phyloP scores from a whole-genome alignment of 1,139 yeast species.

The Taphrina betulina region DNA sequence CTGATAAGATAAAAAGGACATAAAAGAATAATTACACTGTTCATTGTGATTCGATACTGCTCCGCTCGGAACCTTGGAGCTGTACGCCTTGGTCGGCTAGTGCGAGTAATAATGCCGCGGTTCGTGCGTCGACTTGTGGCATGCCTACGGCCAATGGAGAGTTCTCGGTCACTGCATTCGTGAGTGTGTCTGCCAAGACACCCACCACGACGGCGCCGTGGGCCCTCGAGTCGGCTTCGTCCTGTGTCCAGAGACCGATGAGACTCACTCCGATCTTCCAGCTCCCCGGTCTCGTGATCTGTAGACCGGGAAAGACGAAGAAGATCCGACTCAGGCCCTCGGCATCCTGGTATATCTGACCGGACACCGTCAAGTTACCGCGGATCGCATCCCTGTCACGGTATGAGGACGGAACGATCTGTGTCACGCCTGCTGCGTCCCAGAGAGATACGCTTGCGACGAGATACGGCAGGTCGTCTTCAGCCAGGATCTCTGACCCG shows the following conservation, averaged over 20 bases:
- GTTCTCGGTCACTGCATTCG: constrained; percentile 9
- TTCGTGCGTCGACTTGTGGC: constrained; percentile 1
- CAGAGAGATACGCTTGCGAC: constrained; percentile 8
- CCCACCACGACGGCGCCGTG: neutral
- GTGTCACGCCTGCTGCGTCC: constrained; percentile 1
- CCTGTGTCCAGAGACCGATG: constrained; percentile 9
- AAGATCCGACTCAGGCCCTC: constrained; percentile 4
- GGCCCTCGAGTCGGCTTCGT: neutral
- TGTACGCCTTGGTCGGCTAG: constrained; percentile 17
- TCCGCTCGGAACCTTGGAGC: neutral
- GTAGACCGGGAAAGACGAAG: constrained; percentile 15
- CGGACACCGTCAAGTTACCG: constrained; percentile 3
- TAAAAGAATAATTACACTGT: too few relatives aligned
- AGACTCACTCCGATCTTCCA: constrained; percentile 7
- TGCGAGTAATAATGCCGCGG: neutral
- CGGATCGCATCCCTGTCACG: neutral
- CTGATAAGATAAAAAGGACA: too few relatives aligned
- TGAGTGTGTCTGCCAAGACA: neutral
- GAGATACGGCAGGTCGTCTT: constrained; percentile 24
- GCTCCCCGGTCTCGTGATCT: constrained; percentile 15
- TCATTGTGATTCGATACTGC: too few relatives aligned
- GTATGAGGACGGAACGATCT: neutral
- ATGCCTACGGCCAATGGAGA: constrained; percentile 9
- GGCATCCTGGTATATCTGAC: constrained; percentile 7
- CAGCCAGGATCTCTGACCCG: neutral